Percentiles rank a stretch among this genome's conserved stretches.
Evolutionary conservation across 2,329 filamentous ascomycete species (phyloP).

Genomic region (Neonectria coccinea): DNA sequence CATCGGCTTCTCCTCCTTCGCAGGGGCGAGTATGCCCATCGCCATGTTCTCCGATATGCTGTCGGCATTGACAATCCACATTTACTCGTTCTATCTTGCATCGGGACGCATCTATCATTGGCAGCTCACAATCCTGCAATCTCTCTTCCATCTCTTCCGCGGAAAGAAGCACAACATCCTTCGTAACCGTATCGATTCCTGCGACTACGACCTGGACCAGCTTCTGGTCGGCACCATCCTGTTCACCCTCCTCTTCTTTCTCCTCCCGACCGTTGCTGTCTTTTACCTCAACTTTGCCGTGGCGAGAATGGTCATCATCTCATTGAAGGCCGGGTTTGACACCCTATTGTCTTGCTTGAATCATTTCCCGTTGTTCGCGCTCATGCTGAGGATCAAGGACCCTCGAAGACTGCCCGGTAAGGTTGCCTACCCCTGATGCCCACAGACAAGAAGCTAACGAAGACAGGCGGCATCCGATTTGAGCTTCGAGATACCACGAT

Average conservation of each 20-base stretch:
- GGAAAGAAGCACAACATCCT: constrained; percentile 98
- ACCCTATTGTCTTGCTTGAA: constrained; percentile 94
- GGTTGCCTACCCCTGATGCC: constrained; percentile 33
- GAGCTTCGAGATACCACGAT: constrained; percentile 82
- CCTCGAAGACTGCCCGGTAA: constrained; percentile 85
- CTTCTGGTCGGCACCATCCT: constrained; percentile 95
- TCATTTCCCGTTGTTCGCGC: constrained; percentile 95
- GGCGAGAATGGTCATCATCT: constrained; percentile 94
- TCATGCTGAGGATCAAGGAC: constrained; percentile 97
- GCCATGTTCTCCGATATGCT: constrained; percentile 94
- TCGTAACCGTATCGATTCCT: constrained; percentile 97
- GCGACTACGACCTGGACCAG: constrained; percentile 98
- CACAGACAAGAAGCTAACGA: constrained; percentile 10
- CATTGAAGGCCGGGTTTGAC: constrained; percentile 89
- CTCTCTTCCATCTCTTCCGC: constrained; percentile 97
- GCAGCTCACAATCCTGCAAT: constrained; percentile 96
- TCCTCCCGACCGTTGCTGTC: constrained; percentile 93
- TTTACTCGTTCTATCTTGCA: constrained; percentile 97
- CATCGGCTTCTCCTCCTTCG: constrained; percentile 94
- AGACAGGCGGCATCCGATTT: constrained; percentile 78
- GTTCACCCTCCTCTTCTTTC: constrained; percentile 94
- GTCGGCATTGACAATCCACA: constrained; percentile 91
- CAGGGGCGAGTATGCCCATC: constrained; percentile 96
- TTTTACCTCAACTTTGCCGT: constrained; percentile 98
- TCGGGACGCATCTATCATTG: constrained; percentile 98